Base-by-base conservation (phyloP, 1,139 yeast species). In the Pichia sp. region DNA sequence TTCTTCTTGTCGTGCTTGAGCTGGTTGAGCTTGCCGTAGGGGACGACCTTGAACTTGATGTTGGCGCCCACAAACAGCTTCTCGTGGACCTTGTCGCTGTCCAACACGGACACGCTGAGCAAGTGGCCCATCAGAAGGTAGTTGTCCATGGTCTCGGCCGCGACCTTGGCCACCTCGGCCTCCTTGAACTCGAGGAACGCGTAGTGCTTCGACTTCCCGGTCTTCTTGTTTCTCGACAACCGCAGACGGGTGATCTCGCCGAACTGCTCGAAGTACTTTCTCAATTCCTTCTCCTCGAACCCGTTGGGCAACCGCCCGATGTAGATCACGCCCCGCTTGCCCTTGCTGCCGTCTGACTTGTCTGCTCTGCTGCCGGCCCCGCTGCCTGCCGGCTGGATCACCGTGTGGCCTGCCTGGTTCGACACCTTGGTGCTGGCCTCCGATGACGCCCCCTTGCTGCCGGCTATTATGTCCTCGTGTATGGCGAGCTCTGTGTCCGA, bases 101-200 rank as follows among this genome's bases (percentile, higher is more conserved):
- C 77, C 72, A 78, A 77, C 60, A 76, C 75, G 67, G 76, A 80
- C 65, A 81, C 95, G 76, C 81, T 85, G 68, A 81, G 78, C 61
- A 92, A 80, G 70, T 92, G 98, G 11, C 96, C 96, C 73, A 88
- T 85, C 55, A 93, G 72, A 61, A 93, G 78, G 67, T 93, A 93
- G 72, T 93, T 93, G 73, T 93, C 85, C 99, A 93, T 93, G 52
- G 98, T 84, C 64, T 93, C 98, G 59, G 87, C 87, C 1, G 97
- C 99, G 58, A 90, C 78, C 62, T 82, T 79, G 51, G 98, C 98
- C 57, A 88, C 95, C 51, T 84, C 88, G 43, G 72, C 69, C 57
- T 82, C 78, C 51, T 79, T 81, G 66, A 93, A 93, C 72, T 92
- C 97, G 54, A 93, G 75, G 70, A 89, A 93, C 11, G 92, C 99